A percentile compares a stretch with the other conserved stretches of the same genome.
Evolutionary conservation across 2,329 filamentous ascomycete species (phyloP).

Genomic region (Thielaviopsis musarum): DNA sequence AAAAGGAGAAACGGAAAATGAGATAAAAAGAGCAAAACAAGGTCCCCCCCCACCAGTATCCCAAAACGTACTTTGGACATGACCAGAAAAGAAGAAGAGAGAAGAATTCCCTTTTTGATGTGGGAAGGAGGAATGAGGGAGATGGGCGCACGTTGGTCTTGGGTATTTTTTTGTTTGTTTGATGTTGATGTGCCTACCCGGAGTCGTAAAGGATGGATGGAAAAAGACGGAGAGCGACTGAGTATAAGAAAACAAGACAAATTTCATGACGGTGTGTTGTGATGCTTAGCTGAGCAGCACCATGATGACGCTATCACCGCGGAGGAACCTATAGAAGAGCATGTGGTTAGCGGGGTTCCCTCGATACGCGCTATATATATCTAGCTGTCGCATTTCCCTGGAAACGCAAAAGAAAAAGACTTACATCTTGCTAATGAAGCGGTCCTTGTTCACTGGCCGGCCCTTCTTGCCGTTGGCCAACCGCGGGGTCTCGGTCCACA

Average conservation of each 20-base stretch:
- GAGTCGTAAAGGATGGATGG: slow-evolving; percentile 8
- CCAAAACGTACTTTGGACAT: background rate
- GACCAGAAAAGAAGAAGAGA: background rate
- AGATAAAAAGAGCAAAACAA: slow-evolving; percentile 3
- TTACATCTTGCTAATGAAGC: slow-evolving; percentile 95
- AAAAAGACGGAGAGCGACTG: slow-evolving; percentile 3
- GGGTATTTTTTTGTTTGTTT: background rate
- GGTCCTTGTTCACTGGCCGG: slow-evolving; percentile 85
- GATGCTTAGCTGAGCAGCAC: slow-evolving; percentile 54
- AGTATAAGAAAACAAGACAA: background rate
- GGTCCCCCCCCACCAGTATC: background rate
- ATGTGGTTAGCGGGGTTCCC: background rate
- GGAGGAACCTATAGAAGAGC: slow-evolving; percentile 46
- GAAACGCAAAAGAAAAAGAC: slow-evolving; percentile 19
- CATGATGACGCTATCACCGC: slow-evolving; percentile 76
- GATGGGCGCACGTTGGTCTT: background rate
- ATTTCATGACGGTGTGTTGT: background rate
- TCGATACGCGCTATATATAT: background rate
- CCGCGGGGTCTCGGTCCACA: slow-evolving; percentile 93
- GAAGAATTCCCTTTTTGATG: background rate
- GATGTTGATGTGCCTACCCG: background rate
- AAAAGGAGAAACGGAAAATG: slow-evolving; percentile 1
- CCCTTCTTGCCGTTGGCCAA: slow-evolving; percentile 77
- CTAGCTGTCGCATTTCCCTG: background rate
- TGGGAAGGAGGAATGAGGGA: background rate